Conservation (phyloP, 257 asterid species). For the Knoxia roxburghii region DNA sequence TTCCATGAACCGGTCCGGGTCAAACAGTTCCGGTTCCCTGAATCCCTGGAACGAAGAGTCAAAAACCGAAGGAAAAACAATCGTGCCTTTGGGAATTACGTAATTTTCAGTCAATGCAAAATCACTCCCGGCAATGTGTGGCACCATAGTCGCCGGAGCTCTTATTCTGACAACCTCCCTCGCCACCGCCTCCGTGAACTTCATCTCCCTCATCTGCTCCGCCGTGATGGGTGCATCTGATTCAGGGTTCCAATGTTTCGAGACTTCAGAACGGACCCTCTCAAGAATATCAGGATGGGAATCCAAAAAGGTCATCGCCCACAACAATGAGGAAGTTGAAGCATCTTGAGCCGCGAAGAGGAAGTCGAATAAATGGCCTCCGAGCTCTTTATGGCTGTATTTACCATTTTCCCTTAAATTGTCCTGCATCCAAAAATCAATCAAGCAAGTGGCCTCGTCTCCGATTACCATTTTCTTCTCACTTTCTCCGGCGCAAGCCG, state of each 20-base stretch:
- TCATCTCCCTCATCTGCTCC: constrained; percentile 67
- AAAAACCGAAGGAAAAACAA: constrained; percentile 82
- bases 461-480: constrained; percentile 50
- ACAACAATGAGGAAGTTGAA: constrained; percentile 68
- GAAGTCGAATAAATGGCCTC: constrained; percentile 77
- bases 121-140: constrained; percentile 82
- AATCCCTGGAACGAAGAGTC: constrained; percentile 91
- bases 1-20: constrained; percentile 81
- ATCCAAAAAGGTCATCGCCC: constrained; percentile 74
- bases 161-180: constrained; percentile 76
- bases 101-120: constrained; percentile 55
- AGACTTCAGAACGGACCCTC: constrained; percentile 56
- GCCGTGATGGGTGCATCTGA: constrained; percentile 36
- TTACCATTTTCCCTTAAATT: constrained; percentile 26
- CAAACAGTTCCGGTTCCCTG: constrained; percentile 70
- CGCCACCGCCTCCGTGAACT: constrained; percentile 86
- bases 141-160: constrained; percentile 96
- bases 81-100: constrained; percentile 68
- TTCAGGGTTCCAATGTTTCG: constrained; percentile 47
- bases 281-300: constrained; percentile 51
- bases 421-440: constrained; percentile 85
- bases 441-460: constrained; percentile 63
- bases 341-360: constrained; percentile 93
- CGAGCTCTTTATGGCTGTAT: constrained; percentile 41
- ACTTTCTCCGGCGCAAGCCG: constrained; percentile 55